Evolutionary conservation across 176 grass and related monocot genomes (phyloP).

Genomic region (Avena eriantha): DNA sequence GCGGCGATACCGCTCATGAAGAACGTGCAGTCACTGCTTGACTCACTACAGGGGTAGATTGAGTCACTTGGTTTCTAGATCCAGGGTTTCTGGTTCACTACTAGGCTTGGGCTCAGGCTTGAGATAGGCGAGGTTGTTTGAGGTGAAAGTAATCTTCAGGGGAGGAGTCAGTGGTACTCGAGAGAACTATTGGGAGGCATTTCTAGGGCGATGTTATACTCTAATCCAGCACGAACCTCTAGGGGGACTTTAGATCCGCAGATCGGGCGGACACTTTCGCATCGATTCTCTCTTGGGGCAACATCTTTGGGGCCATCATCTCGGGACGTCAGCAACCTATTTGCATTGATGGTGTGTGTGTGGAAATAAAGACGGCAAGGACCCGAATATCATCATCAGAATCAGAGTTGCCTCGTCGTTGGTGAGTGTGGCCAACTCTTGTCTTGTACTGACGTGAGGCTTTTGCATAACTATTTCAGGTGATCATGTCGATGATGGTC

Average conservation of each 20-base stretch:
- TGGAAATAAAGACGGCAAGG: accelerated
- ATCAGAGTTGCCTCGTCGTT: background rate
- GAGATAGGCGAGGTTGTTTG: background rate
- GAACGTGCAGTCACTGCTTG: background rate
- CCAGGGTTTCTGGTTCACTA: background rate
- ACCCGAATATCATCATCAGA: background rate
- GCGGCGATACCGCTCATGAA: background rate
- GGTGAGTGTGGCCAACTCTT: background rate
- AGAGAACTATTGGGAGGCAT: background rate
- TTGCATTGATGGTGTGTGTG: background rate
- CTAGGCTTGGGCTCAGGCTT: no score
- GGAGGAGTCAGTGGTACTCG: background rate
- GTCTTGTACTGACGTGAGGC: background rate
- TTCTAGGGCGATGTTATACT: background rate
- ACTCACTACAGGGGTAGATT: background rate
- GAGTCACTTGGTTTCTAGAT: background rate
- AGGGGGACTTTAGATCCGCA: background rate
- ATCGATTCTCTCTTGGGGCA: background rate
- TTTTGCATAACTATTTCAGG: background rate
- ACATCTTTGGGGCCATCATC: background rate
- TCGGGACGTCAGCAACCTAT: no score
- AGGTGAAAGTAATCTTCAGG: background rate
- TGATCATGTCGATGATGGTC: no score
- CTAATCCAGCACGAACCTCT: accelerated
- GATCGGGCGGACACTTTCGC: background rate